Conservation (phyloP, 805 yeast species). For the Kodamaea leandrae region DNA sequence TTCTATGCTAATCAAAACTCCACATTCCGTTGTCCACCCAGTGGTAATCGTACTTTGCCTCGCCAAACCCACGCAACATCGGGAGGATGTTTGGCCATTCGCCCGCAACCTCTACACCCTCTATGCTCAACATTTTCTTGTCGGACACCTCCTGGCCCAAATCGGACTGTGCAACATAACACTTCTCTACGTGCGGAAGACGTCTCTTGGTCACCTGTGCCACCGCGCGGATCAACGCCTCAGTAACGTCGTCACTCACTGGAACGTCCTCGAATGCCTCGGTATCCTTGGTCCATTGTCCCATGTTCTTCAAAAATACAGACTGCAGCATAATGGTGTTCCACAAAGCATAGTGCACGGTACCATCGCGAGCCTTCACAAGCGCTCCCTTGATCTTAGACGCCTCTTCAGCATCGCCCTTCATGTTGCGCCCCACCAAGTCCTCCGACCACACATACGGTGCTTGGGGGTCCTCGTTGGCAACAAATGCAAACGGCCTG, state of each 20-base stretch:
- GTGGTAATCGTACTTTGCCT: conserved; percentile 31
- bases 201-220: background rate
- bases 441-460: conserved; percentile 5
- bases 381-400: conserved; percentile 4
- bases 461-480: background rate
- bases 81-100: conserved; percentile 29
- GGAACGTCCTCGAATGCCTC: background rate
- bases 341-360: conserved; percentile 6
- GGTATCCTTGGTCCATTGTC: background rate
- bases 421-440: background rate
- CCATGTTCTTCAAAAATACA: conserved; percentile 1
- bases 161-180: background rate
- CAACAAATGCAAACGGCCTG: conserved; percentile 1
- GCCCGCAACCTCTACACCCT: background rate
- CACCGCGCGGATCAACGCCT: conserved; percentile 2
- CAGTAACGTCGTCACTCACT: background rate
- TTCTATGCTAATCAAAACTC: conserved; percentile 14
- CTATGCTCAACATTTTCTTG: background rate
- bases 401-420: background rate
- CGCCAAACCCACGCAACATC: conserved; percentile 35
- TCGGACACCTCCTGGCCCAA: background rate
- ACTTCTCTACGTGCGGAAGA: background rate
- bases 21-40: conserved; percentile 37
- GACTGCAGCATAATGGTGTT: conserved; percentile 4
- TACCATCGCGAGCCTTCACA: conserved; percentile 1